Conservation (phyloP, 2,329 filamentous ascomycete species). For the Talaromyces sp. region DNA sequence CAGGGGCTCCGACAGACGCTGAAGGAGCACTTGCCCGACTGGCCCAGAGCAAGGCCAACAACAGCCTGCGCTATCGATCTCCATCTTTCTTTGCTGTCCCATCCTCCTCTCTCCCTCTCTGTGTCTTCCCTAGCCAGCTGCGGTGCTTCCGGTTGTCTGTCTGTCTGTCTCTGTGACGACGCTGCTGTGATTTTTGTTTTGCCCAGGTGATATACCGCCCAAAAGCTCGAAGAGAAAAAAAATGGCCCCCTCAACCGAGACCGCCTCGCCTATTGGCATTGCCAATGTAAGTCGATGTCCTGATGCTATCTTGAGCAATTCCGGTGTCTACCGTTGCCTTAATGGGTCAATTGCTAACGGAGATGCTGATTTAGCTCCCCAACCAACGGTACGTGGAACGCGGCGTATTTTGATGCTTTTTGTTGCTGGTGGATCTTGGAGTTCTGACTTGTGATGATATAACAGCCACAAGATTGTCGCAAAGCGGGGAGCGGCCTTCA, state of each 20-base stretch:
- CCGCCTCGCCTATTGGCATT: conserved; percentile 65
- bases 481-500: conserved; percentile 92
- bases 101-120: background rate
- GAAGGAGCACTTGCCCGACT: background rate
- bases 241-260: conserved; percentile 55
- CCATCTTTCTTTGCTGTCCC: conserved; percentile 4
- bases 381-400: conserved; percentile 61
- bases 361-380: conserved; percentile 48
- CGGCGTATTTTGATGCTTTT: background rate
- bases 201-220: background rate
- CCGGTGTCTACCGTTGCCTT: background rate
- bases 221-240: conserved; percentile 2
- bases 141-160: background rate
- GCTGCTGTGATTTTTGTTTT: conserved; percentile 11
- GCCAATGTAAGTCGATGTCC: conserved; percentile 56
- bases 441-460: conserved; percentile 6
- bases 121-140: background rate
- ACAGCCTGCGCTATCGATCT: conserved; percentile 6
- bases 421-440: background rate
- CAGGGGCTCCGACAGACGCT: conserved; percentile 8
- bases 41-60: background rate
- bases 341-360: conserved; percentile 6
- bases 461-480: conserved; percentile 66
- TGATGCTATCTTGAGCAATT: conserved; percentile 4
- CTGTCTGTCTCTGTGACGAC: background rate